A percentile compares a stretch with the other conserved stretches of the same genome.
phyloP scores from a whole-genome alignment of 495 filamentous ascomycete genomes.

The Chaetomium fimeti region DNA sequence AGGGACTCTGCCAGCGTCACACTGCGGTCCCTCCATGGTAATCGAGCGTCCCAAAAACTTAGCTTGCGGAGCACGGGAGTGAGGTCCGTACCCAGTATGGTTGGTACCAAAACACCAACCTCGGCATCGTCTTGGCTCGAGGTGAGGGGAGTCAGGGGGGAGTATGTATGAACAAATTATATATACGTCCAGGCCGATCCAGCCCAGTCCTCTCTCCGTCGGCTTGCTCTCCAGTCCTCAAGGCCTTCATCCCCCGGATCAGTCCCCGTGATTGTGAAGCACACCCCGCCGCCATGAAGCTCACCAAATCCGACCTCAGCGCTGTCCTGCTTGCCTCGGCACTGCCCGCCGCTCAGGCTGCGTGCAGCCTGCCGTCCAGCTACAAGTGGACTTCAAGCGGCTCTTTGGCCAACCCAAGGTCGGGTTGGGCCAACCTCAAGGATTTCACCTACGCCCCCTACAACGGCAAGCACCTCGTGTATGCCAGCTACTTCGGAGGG shows the following conservation, averaged over 20 bases:
- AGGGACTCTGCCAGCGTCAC: neutral
- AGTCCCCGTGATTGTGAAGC: neutral
- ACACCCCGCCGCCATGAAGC: conserved; percentile 3
- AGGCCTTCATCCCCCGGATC: neutral
- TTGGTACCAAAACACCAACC: neutral
- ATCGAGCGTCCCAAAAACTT: neutral
- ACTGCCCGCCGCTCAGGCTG: conserved; percentile 23
- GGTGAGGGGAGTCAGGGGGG: neutral
- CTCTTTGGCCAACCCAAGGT: conserved; percentile 49
- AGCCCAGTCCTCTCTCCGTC: neutral
- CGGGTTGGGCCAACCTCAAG: conserved; percentile 56
- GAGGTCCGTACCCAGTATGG: neutral
- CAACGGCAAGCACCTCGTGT: conserved; percentile 58
- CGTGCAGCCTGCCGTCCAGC: conserved; percentile 54
- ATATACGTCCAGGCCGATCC: neutral
- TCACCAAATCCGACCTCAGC: conserved; percentile 7
- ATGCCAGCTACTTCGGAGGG: conserved; percentile 45
- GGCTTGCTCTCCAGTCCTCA: neutral
- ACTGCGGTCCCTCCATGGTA: neutral
- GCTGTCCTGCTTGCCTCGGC: conserved; percentile 27
- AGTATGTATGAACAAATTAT: neutral
- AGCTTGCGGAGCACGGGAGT: neutral
- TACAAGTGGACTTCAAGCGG: conserved; percentile 56
- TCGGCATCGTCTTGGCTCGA: neutral
- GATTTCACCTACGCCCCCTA: conserved; percentile 56